These are phyloP conservation scores for Hanseniaspora valbyensis DNA, from an alignment of 805 yeast species.

Conservation along the genomic window DNA sequence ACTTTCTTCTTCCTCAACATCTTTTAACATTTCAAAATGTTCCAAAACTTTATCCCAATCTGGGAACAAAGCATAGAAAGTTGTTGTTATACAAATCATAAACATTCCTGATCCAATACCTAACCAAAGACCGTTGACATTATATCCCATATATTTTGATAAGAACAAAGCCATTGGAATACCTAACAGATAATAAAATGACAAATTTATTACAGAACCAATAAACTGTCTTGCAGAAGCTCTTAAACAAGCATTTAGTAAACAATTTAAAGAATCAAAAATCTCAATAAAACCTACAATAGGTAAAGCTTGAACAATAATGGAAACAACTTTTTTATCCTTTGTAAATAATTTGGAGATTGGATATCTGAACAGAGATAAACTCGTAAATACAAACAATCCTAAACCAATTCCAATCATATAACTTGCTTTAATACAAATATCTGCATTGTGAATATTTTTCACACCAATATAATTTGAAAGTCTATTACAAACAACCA, in stretches of 20 bases:
- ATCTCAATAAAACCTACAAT: constrained; percentile 58
- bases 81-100: constrained; percentile 41
- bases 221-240: constrained; percentile 78
- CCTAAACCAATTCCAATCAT: constrained; percentile 35
- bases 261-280: constrained; percentile 60
- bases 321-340: constrained; percentile 44
- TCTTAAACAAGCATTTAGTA: constrained; percentile 68
- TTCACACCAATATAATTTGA: constrained; percentile 61
- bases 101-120: constrained; percentile 57
- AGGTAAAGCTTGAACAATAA: constrained; percentile 44
- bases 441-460: constrained; percentile 37
- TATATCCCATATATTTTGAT: constrained; percentile 41
- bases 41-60: constrained; percentile 46
- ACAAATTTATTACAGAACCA: constrained; percentile 60
- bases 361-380: constrained; percentile 27
- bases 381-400: not conserved
- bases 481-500: constrained; percentile 60
- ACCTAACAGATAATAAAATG: constrained; percentile 61
- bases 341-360: constrained; percentile 52
- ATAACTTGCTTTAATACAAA: constrained; percentile 34
- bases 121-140: constrained; percentile 61
- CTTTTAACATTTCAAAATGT: constrained; percentile 34
- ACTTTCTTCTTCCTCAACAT: constrained; percentile 27
- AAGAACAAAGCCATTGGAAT: constrained; percentile 53
- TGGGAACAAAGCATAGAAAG: constrained; percentile 36